Evolutionary conservation across 2,329 filamentous ascomycete genomes (phyloP), one percentile per base, ranked within the genome.

Genomic region (Neofusicoccum sp.): DNA sequence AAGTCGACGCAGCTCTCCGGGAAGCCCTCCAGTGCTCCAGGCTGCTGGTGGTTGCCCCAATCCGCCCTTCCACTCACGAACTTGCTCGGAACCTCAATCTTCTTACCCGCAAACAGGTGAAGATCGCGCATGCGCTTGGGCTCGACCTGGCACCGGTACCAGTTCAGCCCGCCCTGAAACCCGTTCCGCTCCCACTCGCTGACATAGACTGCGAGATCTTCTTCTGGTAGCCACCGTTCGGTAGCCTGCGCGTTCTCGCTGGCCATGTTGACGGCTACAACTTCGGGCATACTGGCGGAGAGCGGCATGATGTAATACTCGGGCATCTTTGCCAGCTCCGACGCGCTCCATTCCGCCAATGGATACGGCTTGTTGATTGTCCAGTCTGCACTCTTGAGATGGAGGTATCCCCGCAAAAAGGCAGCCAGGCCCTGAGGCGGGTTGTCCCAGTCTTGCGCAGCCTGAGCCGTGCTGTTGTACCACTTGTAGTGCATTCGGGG

Each of bases 401-500:
- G 83, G 66, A 90, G 85, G 70, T 90, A 91, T 3, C 88, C 87
- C 8, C 87, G 81, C 1, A 90, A 77, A 65, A 89, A 90, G 1
- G 73, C 72, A n/a, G 82, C 78, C 11, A 90, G 77, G 2, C 85
- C 84, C 64, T 85, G 81, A 0, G 75, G 68, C 0, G 82, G 80
- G 33, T 77, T 69, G 28, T 75, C 71, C 82, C 83, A 84, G 36
- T 85, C 78, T 2, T 64, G 37, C 0, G 78, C 79, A 1, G 85
- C 85, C 1, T 70, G 64, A 0, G 78, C 56, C 2, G 80, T 82
- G 2, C 84, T 83, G 68, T 87, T 87, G 73, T 87, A 89, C 83
- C 83, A 88, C 73, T 89, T 88, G 78, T 90, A 91, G 71, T 90
- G 87, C 71, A 90, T 90, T 7, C 85, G 71, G 0, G 87, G 85